Evolutionary conservation across 1,284 basidiomycete species (phyloP).

Genomic region (Sporisorium scitamineum): DNA sequence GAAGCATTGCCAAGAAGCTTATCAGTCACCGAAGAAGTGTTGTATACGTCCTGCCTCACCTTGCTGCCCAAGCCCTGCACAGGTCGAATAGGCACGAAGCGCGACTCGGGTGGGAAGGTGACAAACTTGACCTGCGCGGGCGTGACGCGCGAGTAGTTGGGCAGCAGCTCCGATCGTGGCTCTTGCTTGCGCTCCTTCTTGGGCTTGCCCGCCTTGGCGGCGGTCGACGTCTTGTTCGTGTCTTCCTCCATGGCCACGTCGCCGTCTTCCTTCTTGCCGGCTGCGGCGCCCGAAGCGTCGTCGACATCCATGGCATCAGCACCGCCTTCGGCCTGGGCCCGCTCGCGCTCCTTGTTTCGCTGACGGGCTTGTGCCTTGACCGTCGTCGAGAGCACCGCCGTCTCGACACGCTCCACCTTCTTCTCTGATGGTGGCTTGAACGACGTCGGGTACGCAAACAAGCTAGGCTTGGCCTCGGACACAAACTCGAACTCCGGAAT

Average conservation of each 20-base stretch:
- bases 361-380: constrained; percentile 67
- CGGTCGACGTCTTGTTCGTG: constrained; percentile 28
- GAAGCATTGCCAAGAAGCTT: constrained; percentile 55
- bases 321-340: constrained; percentile 55
- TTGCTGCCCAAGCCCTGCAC: constrained; percentile 70
- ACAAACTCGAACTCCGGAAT: constrained; percentile 66
- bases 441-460: constrained; percentile 66
- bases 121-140: constrained; percentile 88
- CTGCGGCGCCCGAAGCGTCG: constrained; percentile 26
- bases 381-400: constrained; percentile 67
- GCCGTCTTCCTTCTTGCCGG: constrained; percentile 35
- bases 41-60: constrained; percentile 55
- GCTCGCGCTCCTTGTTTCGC: constrained; percentile 62
- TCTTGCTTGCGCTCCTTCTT: constrained; percentile 76
- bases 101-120: constrained; percentile 80
- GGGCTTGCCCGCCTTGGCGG: constrained; percentile 26
- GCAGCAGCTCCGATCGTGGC: constrained; percentile 79
- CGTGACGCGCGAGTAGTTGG: constrained; percentile 92
- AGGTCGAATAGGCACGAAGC: constrained; percentile 90
- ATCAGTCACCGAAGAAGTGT: constrained; percentile 54
- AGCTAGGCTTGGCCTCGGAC: constrained; percentile 63
- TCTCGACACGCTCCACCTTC: constrained; percentile 68
- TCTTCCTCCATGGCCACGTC: constrained; percentile 56
- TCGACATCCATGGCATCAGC: constrained; percentile 62
- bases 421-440: constrained; percentile 65